Percentiles rank a stretch among this genome's conserved stretches.
Conservation (phyloP, 139 green algal genomes). For the Chlamydomonas schloesseri region DNA sequence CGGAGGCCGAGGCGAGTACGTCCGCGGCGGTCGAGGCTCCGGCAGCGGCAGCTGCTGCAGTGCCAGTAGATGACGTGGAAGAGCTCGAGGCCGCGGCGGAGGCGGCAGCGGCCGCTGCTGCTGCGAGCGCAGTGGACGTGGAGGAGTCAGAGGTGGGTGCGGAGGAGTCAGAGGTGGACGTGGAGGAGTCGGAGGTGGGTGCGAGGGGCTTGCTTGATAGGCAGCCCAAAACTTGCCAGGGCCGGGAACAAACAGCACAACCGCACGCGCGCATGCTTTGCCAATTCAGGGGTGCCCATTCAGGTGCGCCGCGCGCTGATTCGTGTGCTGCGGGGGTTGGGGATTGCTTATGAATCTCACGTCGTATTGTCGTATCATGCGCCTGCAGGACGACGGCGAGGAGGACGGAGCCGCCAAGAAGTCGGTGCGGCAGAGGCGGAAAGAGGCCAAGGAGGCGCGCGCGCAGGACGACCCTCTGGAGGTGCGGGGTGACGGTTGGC, state of each 20-base stretch:
- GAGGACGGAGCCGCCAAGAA: conserved; percentile 6
- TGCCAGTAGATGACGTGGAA: not conserved
- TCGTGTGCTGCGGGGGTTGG: too few species aligned
- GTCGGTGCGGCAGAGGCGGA: not conserved
- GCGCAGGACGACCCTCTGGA: not conserved
- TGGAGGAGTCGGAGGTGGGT: not conserved
- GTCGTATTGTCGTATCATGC: too few species aligned
- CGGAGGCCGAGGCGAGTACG: not conserved
- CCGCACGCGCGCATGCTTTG: too few species aligned
- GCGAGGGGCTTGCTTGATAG: too few species aligned
- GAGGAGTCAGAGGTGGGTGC: not conserved
- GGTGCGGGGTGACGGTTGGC: not conserved
- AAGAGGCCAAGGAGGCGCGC: not conserved
- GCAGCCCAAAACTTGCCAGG: too few species aligned
- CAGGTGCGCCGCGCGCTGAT: too few species aligned
- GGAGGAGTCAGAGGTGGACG: not conserved
- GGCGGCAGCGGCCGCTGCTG: not conserved
- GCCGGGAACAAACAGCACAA: too few species aligned
- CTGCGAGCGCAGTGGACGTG: not conserved
- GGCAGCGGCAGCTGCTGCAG: not conserved
- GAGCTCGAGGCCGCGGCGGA: not conserved
- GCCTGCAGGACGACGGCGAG: not conserved
- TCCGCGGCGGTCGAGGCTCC: not conserved
- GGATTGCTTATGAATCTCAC: too few species aligned
- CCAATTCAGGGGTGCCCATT: too few species aligned